Evolutionary conservation across 129 eudicot genomes (phyloP).

Genomic region (Flaveria robusta): DNA sequence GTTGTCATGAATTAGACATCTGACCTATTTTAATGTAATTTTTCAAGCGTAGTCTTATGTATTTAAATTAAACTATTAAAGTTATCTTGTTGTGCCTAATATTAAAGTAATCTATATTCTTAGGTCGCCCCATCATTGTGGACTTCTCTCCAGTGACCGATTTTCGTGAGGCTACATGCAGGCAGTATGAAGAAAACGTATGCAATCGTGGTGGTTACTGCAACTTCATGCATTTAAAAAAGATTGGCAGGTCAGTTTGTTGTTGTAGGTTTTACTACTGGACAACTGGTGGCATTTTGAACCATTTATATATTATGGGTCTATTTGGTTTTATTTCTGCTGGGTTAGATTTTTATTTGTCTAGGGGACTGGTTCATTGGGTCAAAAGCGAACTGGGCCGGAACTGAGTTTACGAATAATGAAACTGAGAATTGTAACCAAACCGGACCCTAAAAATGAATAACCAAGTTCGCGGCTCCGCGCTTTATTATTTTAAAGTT

Average conservation of each 20-base stretch:
- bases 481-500: not conserved
- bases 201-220: slow-evolving; percentile 98
- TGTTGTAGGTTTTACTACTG: not conserved
- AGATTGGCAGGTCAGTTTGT: slow-evolving; percentile 61
- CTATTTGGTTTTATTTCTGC: not conserved
- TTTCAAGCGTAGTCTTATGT: not conserved
- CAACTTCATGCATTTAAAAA: slow-evolving; percentile 94
- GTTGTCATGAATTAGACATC: not conserved
- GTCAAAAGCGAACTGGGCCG: not conserved
- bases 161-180: slow-evolving; percentile 92
- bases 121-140: slow-evolving; percentile 93
- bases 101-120: slow-evolving; percentile 6
- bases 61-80: not conserved
- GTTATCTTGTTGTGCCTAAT: slow-evolving; percentile 13
- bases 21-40: not conserved
- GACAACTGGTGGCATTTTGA: not conserved
- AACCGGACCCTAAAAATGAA: not conserved
- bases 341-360: not conserved
- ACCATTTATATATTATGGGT: not conserved
- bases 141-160: slow-evolving; percentile 97
- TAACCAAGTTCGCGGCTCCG: not conserved
- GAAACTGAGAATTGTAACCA: not conserved
- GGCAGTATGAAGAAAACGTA: slow-evolving; percentile 90
- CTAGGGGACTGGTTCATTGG: not conserved
- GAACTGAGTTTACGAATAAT: not conserved